Conservation (phyloP, 495 filamentous ascomycete species). For the Xylaria grammica region DNA sequence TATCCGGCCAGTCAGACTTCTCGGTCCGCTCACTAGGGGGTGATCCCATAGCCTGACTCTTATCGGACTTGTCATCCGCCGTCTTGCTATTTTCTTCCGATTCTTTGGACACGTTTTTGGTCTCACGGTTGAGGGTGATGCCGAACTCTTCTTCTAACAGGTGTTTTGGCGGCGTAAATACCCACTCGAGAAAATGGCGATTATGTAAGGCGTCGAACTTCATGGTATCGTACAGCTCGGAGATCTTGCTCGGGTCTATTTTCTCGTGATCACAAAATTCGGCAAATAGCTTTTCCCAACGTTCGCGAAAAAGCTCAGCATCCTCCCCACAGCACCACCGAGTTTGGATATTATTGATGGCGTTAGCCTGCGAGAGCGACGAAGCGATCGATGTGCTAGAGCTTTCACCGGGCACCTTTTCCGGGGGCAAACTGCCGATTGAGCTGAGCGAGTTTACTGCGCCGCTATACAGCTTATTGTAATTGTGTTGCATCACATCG, state of each 20-base stretch:
- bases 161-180: constrained; percentile 81
- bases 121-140: constrained; percentile 44
- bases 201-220: constrained; percentile 99
- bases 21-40: constrained; percentile 30
- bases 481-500: constrained; percentile 91
- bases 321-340: constrained; percentile 98
- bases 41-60: constrained; percentile 30
- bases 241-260: constrained; percentile 97
- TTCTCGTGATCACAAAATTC: constrained; percentile 98
- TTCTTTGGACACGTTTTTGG: constrained; percentile 39
- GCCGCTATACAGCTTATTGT: constrained; percentile 70
- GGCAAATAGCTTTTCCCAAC: constrained; percentile 97
- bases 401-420: constrained; percentile 43
- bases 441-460: constrained; percentile 64
- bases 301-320: constrained; percentile 89
- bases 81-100: constrained; percentile 38
- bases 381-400: constrained; percentile 46
- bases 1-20: constrained; percentile 35
- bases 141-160: constrained; percentile 69
- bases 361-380: constrained; percentile 61
- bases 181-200: constrained; percentile 95
- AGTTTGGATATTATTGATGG: constrained; percentile 73
- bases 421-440: constrained; percentile 50
- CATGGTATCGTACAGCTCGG: constrained; percentile 98
- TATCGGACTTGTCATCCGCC: constrained; percentile 44